Evolutionary conservation across 345 rosid genomes (phyloP), one percentile per base, ranked within the genome.

Genomic region (Clausena lansium): DNA sequence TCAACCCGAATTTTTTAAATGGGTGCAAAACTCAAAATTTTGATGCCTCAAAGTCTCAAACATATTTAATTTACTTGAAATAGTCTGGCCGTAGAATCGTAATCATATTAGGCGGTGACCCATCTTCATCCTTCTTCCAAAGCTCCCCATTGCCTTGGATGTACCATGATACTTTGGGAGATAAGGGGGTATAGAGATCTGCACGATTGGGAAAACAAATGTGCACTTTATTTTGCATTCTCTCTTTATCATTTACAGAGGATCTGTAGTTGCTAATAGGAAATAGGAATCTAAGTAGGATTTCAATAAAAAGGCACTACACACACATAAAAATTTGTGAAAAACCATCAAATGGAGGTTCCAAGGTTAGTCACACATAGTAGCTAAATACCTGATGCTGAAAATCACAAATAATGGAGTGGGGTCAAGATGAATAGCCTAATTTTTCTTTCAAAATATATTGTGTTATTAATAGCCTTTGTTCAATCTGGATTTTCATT

Each of bases 151-250:
- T 87, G 68, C 94, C 90, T 84, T 91, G 92, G 73, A 89, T 85
- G 81, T 83, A 91, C 91, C 91, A 91, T 2, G 94, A 87, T 7
- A 91, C 92, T 81, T 76, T 91, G 3, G 92, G 94, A 41, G 94
- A 91, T 66, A 91, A 82, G 19, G 94, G 92, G 0, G 91, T 85
- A 79, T 87, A 91, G 11, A 89, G 80, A 87, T 91, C 92, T 89
- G 92, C 90, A 80, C 24, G 5, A 30, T 62, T 41, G 28, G 25
- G 33, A 54, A 81, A 45, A 59, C 25, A 66, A 38, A 41, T 38
- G 8, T 25, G 5, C 14, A 66, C 58, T 64, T 35, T 35, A 19
- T 35, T 20, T 30, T 64, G 10, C 1, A 7, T 35, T 32, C 68
- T 64, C 5, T 64, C 57, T 7, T 64, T 61, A 6, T 32, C 39